Evolutionary conservation across 2,329 filamentous ascomycete genomes (phyloP).

Genomic region (Aspergillus aculeatinus): DNA sequence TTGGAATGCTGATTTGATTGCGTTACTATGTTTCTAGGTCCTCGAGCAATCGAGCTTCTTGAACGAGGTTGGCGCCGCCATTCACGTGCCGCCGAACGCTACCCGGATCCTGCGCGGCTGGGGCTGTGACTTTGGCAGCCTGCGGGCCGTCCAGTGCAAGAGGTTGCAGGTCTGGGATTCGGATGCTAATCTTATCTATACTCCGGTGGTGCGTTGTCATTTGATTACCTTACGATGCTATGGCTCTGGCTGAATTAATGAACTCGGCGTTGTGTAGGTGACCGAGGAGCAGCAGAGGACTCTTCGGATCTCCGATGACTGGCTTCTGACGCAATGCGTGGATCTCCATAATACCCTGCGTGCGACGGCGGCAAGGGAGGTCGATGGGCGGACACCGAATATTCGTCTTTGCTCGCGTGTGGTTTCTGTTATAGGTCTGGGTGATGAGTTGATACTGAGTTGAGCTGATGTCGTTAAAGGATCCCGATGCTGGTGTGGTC

Average conservation of each 20-base stretch:
- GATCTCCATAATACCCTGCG: slow-evolving; percentile 40
- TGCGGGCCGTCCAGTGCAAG: slow-evolving; percentile 17
- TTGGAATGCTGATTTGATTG: not conserved
- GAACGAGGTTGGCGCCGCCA: slow-evolving; percentile 36
- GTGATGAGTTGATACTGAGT: no score
- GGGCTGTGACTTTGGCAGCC: slow-evolving; percentile 26
- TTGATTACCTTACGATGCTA: no score
- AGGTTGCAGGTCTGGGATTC: slow-evolving; percentile 14
- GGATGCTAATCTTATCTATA: not conserved
- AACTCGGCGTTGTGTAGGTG: slow-evolving; percentile 2
- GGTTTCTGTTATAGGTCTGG: slow-evolving; percentile 25
- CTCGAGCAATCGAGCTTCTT: slow-evolving; percentile 32
- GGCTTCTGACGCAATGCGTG: slow-evolving; percentile 35
- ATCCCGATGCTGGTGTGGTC: slow-evolving; percentile 27
- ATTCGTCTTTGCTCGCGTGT: slow-evolving; percentile 15
- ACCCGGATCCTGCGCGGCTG: slow-evolving; percentile 28
- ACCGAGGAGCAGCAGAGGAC: slow-evolving; percentile 10
- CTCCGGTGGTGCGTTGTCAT: slow-evolving; percentile 1
- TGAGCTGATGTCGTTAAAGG: not conserved
- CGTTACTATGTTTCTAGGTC: slow-evolving; percentile 2
- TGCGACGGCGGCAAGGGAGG: slow-evolving; percentile 24
- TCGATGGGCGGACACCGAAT: slow-evolving; percentile 23
- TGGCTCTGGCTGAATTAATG: no score
- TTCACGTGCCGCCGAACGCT: slow-evolving; percentile 34
- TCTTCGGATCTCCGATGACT: slow-evolving; percentile 15